phyloP scores from a whole-genome alignment of 345 rosid genomes.

The Lenwebbia sp. region DNA sequence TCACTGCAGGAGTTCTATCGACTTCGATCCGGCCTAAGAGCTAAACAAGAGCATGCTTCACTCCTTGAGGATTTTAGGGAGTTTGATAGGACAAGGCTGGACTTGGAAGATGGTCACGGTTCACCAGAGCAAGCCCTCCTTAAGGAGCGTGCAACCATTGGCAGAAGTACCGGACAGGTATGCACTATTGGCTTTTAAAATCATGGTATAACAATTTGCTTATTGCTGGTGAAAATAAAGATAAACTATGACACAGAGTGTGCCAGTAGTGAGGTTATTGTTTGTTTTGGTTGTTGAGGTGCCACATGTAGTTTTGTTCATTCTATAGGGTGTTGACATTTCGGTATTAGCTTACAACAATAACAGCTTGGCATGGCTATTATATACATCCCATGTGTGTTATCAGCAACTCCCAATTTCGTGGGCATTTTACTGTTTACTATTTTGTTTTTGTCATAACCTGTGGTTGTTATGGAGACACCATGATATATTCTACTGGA shows the following conservation, averaged over 20 bases:
- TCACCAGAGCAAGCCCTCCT: slow-evolving; percentile 71
- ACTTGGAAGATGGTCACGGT: slow-evolving; percentile 80
- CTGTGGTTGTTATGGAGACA: background rate
- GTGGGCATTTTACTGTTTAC: background rate
- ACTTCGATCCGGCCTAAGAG: slow-evolving; percentile 80
- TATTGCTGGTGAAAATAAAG: background rate
- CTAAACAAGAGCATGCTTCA: slow-evolving; percentile 91
- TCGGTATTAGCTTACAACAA: background rate
- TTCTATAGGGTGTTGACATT: background rate
- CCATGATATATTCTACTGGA: background rate
- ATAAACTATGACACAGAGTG: background rate
- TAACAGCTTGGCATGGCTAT: background rate
- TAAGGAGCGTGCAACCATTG: slow-evolving; percentile 70
- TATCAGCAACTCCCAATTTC: background rate
- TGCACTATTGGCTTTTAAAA: background rate
- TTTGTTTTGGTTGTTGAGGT: background rate
- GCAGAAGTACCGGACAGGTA: slow-evolving; percentile 80
- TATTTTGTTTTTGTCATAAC: background rate
- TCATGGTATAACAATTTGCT: background rate
- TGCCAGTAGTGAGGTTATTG: background rate
- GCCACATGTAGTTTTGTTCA: background rate
- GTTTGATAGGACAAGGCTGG: slow-evolving; percentile 83
- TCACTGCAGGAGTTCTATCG: slow-evolving; percentile 91
- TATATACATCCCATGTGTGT: background rate
- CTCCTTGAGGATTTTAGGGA: slow-evolving; percentile 93